phyloP scores from a whole-genome alignment of 1,139 yeast species.

The Scheffersomyces insectosa region DNA sequence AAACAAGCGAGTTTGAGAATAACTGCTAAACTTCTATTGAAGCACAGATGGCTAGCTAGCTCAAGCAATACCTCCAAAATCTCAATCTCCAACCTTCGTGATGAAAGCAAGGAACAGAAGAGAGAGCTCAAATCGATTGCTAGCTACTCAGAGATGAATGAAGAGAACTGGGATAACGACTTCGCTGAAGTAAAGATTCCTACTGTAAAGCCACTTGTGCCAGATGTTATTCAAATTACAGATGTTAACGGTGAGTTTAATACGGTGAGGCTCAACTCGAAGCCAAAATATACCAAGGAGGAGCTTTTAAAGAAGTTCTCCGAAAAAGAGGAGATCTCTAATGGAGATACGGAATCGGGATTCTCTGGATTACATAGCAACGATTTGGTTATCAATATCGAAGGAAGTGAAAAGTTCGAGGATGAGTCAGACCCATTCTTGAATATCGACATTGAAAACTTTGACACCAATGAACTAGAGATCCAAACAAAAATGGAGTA shows the following conservation, averaged over 20 bases:
- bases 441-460: constrained; percentile 40
- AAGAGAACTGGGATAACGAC: constrained; percentile 41
- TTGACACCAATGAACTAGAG: constrained; percentile 46
- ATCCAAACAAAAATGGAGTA: constrained; percentile 46
- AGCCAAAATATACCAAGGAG: constrained; percentile 18
- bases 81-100: constrained; percentile 2
- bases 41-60: constrained; percentile 63
- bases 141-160: constrained; percentile 27
- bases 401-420: constrained; percentile 4
- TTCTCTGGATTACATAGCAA: constrained; percentile 4
- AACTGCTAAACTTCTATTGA: constrained; percentile 55
- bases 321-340: constrained; percentile 25
- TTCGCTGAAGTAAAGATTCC: constrained; percentile 22
- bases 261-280: constrained; percentile 3
- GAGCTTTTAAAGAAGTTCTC: constrained; percentile 33
- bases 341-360: constrained; percentile 14
- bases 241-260: constrained; percentile 4
- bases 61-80: constrained; percentile 1
- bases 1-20: constrained; percentile 65
- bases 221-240: background rate
- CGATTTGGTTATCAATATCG: background rate
- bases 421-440: constrained; percentile 43
- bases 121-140: constrained; percentile 21
- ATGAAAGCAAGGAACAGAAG: constrained; percentile 7
- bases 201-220: constrained; percentile 7